A percentile compares a stretch with the other conserved stretches of the same genome.
Conservation (phyloP, 345 rosid genomes). For the Lagerstroemia speciosa region DNA sequence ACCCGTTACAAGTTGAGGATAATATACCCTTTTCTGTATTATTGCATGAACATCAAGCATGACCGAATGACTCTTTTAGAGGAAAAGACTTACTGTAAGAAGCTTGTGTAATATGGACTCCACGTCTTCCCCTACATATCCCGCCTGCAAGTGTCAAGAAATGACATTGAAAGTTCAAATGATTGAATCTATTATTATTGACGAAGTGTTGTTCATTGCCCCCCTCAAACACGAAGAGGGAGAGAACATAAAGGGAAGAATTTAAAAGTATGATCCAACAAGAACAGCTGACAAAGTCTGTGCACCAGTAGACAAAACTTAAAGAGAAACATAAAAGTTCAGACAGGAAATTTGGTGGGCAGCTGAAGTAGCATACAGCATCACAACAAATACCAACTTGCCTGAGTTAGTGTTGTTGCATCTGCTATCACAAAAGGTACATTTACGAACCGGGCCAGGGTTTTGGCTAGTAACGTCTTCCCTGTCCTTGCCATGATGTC, state of each 20-base stretch:
- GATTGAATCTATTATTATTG: not conserved
- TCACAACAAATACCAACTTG: conserved; percentile 22
- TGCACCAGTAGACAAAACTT: not conserved
- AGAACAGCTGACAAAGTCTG: not conserved
- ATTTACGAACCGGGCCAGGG: conserved; percentile 93
- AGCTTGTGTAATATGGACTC: conserved; percentile 98
- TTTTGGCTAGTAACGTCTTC: conserved; percentile 95
- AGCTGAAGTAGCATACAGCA: not conserved
- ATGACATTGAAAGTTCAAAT: conserved; percentile 8
- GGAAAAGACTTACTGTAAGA: conserved; percentile 43
- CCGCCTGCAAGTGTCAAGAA: conserved; percentile 59
- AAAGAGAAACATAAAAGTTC: not conserved
- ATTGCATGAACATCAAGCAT: not conserved
- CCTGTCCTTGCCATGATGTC: conserved; percentile 76
- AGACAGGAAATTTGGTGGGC: not conserved
- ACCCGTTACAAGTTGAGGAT: not conserved
- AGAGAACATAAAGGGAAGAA: not conserved
- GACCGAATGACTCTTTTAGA: not conserved
- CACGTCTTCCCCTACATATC: conserved; percentile 99
- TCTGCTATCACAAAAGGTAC: conserved; percentile 95
- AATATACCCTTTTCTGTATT: not conserved
- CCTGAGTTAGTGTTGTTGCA: conserved; percentile 99
- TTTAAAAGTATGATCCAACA: not conserved
- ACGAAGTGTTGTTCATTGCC: too few relatives aligned
- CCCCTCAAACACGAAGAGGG: too few relatives aligned